Evolutionary conservation across 176 grass and related monocot genomes (phyloP), one percentile per base, ranked within the genome.

Genomic region (Poa annua): DNA sequence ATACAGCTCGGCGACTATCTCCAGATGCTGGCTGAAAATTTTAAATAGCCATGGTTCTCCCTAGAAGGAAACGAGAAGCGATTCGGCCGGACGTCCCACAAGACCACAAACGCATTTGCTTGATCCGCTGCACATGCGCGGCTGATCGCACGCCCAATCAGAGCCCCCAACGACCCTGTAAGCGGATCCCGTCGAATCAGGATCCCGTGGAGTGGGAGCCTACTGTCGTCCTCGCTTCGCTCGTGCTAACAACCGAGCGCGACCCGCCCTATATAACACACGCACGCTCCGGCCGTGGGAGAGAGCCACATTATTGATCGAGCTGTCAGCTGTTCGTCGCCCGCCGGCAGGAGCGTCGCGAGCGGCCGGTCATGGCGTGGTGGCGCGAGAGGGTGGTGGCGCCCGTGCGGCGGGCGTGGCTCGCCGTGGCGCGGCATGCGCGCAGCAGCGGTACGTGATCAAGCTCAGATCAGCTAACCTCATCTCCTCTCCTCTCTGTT

Each of bases 311-410:
- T 66, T 4, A 49, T 49, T 19, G 25, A 74, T 9, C 42, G 7
- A 12, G 33, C n/a, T 24, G 54, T 60, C 36, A 32, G 2, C 17
- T 11, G 55, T 26, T 17, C 54, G 36, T 11, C 38, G 8, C 25
- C 1, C 57, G 74, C 76, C 76, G 84, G 76, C 84, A 62, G 20
- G 42, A 77, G 59, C 53, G 33, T 15, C 84, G 44, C 3, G 20
- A 11, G 17, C 20, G 67, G 20, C 13, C 11, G 39, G 0, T 72
- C 70, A 86, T 97, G 91, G 90, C 92, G 53, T 94, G 94, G 94
- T 94, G 92, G 92, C 87, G 87, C 22, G 87, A 83, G 69, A 76
- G 81, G 70, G 88, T 97, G 24, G 83, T 92, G 6, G 90, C 87
- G 78, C 85, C 87, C 48, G 89, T 88, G 38, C 87, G 87, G 15